Evolutionary conservation across 169 alveolate genomes (phyloP).

Genomic region (Plasmodium vivax): DNA sequence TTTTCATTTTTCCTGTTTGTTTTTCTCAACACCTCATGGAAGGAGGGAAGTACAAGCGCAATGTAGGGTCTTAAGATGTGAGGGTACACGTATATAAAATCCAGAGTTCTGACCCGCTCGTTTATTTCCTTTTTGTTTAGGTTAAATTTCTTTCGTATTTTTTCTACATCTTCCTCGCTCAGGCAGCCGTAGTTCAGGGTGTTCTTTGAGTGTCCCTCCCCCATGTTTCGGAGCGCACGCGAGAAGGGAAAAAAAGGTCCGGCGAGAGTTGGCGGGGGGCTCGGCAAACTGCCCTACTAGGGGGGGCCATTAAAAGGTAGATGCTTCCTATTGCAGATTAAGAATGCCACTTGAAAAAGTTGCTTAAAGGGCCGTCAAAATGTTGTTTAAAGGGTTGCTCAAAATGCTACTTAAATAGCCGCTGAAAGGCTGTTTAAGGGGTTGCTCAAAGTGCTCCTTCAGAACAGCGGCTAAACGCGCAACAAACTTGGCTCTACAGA

Average conservation of each 20-base stretch:
- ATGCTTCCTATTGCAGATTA: neutral
- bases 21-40: conserved; percentile 52
- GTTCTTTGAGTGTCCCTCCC: conserved; percentile 55
- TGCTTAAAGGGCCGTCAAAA: neutral
- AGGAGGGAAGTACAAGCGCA: conserved; percentile 57
- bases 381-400: neutral
- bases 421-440: neutral
- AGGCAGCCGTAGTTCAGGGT: conserved; percentile 36
- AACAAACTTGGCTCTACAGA: neutral
- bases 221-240: conserved; percentile 46
- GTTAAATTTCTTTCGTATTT: conserved; percentile 45
- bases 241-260: neutral
- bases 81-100: conserved; percentile 52
- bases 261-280: neutral
- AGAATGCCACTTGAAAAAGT: neutral
- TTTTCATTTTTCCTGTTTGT: neutral
- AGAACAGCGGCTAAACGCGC: neutral
- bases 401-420: neutral
- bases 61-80: conserved; percentile 71
- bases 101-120: conserved; percentile 38
- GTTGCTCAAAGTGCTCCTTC: neutral
- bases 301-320: neutral
- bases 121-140: conserved; percentile 53
- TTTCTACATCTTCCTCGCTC: conserved; percentile 62
- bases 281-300: neutral